Percentiles rank a stretch among this genome's conserved stretches.
phyloP scores from a whole-genome alignment of 1,139 yeast genomes.

The Lodderomyces theae region DNA sequence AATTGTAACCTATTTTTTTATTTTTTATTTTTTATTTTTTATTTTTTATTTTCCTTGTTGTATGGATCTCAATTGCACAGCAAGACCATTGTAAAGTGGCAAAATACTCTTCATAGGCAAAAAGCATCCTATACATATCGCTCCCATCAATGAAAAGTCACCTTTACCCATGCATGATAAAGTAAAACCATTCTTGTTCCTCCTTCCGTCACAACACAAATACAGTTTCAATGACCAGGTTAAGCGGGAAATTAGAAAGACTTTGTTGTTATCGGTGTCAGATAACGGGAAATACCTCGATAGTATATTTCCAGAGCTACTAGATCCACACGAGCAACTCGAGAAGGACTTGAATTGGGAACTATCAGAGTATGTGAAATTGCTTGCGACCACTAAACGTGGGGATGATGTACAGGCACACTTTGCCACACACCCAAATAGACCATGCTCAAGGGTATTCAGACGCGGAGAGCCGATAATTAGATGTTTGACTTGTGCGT shows the following conservation, averaged over 20 bases:
- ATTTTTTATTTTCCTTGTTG: neutral
- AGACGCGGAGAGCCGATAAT: conserved; percentile 85
- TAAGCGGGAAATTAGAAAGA: conserved; percentile 44
- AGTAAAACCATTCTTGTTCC: conserved; percentile 29
- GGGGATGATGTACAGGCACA: conserved; percentile 26
- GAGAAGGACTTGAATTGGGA: conserved; percentile 39
- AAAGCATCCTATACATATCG: too few relatives aligned
- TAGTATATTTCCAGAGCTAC: conserved; percentile 48
- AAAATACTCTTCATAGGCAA: too few relatives aligned
- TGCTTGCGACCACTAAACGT: conserved; percentile 20
- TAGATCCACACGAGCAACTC: conserved; percentile 20
- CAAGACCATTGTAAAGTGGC: too few relatives aligned
- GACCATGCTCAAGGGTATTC: conserved; percentile 77
- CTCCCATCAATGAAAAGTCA: neutral
- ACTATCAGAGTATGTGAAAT: conserved; percentile 29
- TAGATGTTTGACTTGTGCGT: conserved; percentile 79
- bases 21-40: neutral
- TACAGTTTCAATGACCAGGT: conserved; percentile 35
- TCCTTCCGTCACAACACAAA: conserved; percentile 31
- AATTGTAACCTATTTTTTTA: too few relatives aligned
- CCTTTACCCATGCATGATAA: conserved; percentile 4
- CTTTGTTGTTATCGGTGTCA: conserved; percentile 52
- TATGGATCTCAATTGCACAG: neutral
- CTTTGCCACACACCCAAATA: conserved; percentile 56
- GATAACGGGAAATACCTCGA: conserved; percentile 47